Evolutionary conservation across 257 asterid genomes (phyloP).

Genomic region (Lycium ferocissimum): DNA sequence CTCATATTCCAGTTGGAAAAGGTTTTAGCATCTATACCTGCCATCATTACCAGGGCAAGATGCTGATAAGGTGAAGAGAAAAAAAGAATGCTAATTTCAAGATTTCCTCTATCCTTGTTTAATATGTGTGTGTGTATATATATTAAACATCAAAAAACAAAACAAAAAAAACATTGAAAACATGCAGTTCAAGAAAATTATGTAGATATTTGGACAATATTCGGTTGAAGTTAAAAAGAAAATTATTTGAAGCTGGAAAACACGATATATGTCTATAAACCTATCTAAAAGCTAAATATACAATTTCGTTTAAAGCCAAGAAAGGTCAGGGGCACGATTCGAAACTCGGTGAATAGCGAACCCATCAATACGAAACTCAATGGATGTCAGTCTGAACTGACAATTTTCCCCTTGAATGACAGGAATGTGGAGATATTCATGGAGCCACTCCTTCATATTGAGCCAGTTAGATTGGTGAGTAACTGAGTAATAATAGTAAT

Average conservation of each 20-base stretch:
- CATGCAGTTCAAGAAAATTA: background rate
- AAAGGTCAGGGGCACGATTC: background rate
- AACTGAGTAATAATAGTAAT: background rate
- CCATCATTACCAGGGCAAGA: conserved; percentile 65
- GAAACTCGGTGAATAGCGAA: background rate
- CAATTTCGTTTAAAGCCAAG: background rate
- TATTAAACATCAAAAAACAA: no score
- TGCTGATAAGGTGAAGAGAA: conserved; percentile 58
- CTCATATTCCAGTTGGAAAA: conserved; percentile 60
- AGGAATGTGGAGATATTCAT: conserved; percentile 77
- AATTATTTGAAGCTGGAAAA: background rate
- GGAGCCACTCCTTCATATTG: conserved; percentile 68
- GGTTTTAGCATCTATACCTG: conserved; percentile 71
- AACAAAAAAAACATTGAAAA: no score
- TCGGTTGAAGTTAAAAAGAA: background rate
- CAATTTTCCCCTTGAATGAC: background rate
- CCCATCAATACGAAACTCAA: background rate
- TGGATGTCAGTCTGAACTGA: background rate
- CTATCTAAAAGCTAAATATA: background rate
- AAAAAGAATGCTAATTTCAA: background rate
- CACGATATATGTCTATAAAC: background rate
- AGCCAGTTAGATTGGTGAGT: conserved; percentile 70
- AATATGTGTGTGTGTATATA: no score
- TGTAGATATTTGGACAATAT: background rate
- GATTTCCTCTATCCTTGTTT: background rate